Base-by-base conservation (phyloP, 2,329 filamentous ascomycete species). In the Fusarium sp. region DNA sequence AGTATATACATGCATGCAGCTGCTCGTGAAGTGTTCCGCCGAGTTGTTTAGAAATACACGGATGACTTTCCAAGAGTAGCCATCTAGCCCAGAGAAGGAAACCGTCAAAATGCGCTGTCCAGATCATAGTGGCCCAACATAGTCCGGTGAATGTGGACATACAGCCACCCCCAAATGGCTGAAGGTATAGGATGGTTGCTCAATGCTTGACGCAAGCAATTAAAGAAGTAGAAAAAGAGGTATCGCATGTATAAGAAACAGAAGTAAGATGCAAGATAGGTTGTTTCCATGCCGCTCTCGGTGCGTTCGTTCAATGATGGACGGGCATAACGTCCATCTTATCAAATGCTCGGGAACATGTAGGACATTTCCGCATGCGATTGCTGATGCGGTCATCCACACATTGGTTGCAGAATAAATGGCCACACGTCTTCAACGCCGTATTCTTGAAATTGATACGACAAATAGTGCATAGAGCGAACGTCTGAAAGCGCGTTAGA, bases 381-480 rank as follows among this genome's bases (percentile, higher is more conserved):
- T 96, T 97, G 51, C 90, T 91, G 70, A 98, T 91, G 65, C 96
- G 92, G 79, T 97, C 93, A 74, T 98, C 94, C 30, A 98, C 93
- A 81, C 96, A 99, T 54, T 91, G 89, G 79, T 92, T 92, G 88
- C 96, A 99, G 83, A 98, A 98, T 55, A 97, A 90, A 82, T 99
- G 96, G 4, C 96, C 96, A 82, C 96, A 99, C 2, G 94, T 95
- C 84, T 96, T 97, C 81, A 99, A 89, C 15, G 92, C 93, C 2
- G 95, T 97, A 80, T 98, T 94, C 83, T 98, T 98, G 85, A 98
- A 95, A 76, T 96, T 94, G 79, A 91, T 92, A 76, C 94, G 94
- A 85, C 97, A 99, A 57, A 98, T 94, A 17, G 94, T 94, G 85
- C 96, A 99, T 58, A 97, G 90, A 41, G 80, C 79, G 73, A 81